Base-by-base conservation (phyloP, 2,329 filamentous ascomycete species). In the Ustilaginoidea virens region DNA sequence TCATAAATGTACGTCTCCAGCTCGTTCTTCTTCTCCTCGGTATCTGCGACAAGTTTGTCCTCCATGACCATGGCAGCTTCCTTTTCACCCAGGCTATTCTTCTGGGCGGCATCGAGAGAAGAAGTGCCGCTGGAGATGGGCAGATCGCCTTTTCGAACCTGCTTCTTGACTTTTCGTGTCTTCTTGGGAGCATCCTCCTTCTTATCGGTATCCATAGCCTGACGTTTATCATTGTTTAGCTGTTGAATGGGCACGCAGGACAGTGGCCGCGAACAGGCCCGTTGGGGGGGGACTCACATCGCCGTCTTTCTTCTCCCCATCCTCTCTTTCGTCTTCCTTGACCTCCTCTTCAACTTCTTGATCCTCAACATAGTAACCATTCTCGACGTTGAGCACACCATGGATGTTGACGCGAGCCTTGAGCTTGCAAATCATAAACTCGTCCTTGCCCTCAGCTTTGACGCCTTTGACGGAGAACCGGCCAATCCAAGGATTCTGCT, bases 381-480 rank as follows among this genome's bases (percentile, higher is more conserved):
- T 86, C 64, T 98, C 90, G 21, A 98, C 80, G 51, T 96, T 96
- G 41, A 98, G 66, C 34, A 98, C 73, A 55, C 90, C 90, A 62
- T 96, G 86, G 39, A 96, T 72, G 61, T 98, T 98, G 32, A 98
- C 72, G 39, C 90, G 77, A 27, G 90, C 87, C 72, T 96, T 96
- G 37, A 98, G 76, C 66, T 98, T 98, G 78, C 90, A 98, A 48
- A 96, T 92, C 87, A 98, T 96, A 57, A 96, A 98, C 53, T 96
- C 90, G 35, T 92, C 82, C 52, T 90, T 86, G 41, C 76, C 71
- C 49, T 92, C 83, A 23, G 83, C 79, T 69, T 94, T 86, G 49
- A 98, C 87, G 25, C 80, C 81, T 72, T 98, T 98, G 54, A 98
- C 85, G 23, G 86, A 93, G 65, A 98, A 98, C 39, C 83, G 77